Base-by-base conservation (phyloP, 495 filamentous ascomycete genomes). In the Penicillium canescens region DNA sequence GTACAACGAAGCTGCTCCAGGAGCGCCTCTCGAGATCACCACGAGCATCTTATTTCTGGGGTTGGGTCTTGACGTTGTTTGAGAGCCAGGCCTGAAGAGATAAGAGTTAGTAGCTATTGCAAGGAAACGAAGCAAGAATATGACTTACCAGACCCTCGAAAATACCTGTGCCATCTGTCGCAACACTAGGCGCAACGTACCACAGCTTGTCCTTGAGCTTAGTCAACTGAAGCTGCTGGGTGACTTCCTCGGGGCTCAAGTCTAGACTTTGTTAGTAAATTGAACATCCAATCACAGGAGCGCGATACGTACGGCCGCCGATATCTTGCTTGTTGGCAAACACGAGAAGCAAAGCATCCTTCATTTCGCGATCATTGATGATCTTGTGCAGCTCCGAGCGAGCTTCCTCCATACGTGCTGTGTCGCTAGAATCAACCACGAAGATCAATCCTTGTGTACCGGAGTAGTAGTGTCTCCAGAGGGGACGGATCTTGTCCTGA, bases 271-370 rank as follows among this genome's bases (percentile, higher is more conserved):
- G 54, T 68, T 43, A 67, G 61, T 47, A 3, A 42, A 38, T n/a
- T 13, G 35, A 8, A 40, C 24, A 14, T 24, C 34, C 20, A 28
- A 16, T 16, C 20, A 46, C 12, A 49, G 39, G 20, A 11, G 20
- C 42, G 35, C 21, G 37, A 53, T 20, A 77, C 85, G 45, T 78
- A 97, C 93, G 90, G 61, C 88, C 90, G 35, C 69, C 70, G 46
- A 97, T 78, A 82, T 98, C 95, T 72, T 98, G 94, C 82, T 98
- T 98, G 73, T 98, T 98, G 21, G 95, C 95, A 71, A 98, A 96
- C 26, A 98, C 94, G 36, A 98, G 73, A 46, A 98, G 74, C 59
- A 97, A 73, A 21, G 91, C 90, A 67, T 98, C 94, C 74, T 92
- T 94, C 94, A 98, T 98, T 82, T 98, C 94, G 42, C 92, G 82